Base-by-base conservation (phyloP, 2,329 filamentous ascomycete species). In the Xylariomycetidae sp. region DNA sequence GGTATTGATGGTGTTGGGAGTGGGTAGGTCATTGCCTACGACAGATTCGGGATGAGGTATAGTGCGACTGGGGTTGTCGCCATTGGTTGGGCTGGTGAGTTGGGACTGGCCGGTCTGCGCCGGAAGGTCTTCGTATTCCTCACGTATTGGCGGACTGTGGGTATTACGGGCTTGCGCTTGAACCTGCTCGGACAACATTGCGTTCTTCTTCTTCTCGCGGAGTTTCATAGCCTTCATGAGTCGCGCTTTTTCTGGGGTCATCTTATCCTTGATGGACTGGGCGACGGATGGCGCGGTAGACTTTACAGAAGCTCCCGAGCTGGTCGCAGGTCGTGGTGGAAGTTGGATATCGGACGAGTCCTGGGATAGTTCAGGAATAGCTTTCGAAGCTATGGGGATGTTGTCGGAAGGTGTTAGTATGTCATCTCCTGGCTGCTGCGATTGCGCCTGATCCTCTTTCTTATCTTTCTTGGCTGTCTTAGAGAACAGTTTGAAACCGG, bases 151-250 rank as follows among this genome's bases (percentile, higher is more conserved):
- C n/a, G n/a, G n/a, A n/a, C n/a, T n/a, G n/a, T n/a, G n/a, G n/a
- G n/a, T n/a, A n/a, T n/a, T n/a, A n/a, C n/a, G n/a, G n/a, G n/a
- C n/a, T n/a, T n/a, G n/a, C n/a, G n/a, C n/a, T n/a, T n/a, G n/a
- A n/a, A n/a, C n/a, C 19, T 53, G 47, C 9, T 51, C 37, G 11
- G 53, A 25, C n/a, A 54, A 52, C 43, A 37, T 46, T 2, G n/a
- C 58, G 53, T 58, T 58, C 56, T 66, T 80, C 58, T 88, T 88
- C 62, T 85, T 88, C 61, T 94, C 92, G 33, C 90, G 77, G 47
- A 96, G 62, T 59, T 96, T 85, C 64, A 96, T 74, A 6, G 92
- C 92, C 64, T 94, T 96, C 86, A 95, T 89, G 42, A 98, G 68
- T 34, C 92, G 76, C 40, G 86, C 80, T 64, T 94, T 97, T 59